Base-by-base conservation (phyloP, 352 stramenopile species). In the Halophytophthora batemanensis region DNA sequence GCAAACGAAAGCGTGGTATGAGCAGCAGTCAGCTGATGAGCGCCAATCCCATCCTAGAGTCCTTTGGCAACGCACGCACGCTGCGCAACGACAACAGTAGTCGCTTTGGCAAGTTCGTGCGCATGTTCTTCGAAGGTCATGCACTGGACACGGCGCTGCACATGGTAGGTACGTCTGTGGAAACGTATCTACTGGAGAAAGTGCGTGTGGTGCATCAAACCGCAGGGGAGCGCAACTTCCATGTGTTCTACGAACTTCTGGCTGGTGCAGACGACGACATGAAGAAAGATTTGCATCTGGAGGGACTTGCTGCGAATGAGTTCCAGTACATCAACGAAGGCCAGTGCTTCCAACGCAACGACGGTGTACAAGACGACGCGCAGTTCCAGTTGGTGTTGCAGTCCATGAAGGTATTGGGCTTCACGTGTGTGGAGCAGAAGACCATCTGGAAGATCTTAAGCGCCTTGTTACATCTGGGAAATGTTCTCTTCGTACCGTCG, bases 181-280 rank as follows among this genome's bases (percentile, higher is more conserved):
- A 94, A 48, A 97, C 85, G 13, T 98, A 98, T 50, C 61, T 98
- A 4, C 71, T 98, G 44, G 94, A 98, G 67, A 97, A 97, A 57
- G 87, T 96, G 39, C 81, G 87, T 31, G 69, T 95, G 28, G 67
- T 93, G n/a, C 81, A 81, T 34, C 83, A 93, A 59, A 74, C 71
- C 7, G 50, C 66, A 4, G 77, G 75, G 14, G 84, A 94, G 49
- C 78, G 84, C 19, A 91, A 90, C 55, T 94, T 86, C 46, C 84
- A 94, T 58, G 59, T 89, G 22, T 90, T 94, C 56, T 94, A 92
- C 44, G 74, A 91, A 31, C 61, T 94, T 13, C 53, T 92, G 18
- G 69, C 69, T 25, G 74, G 74, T 59, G 76, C 71, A 50, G 59
- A 75, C 64, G 64, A 64, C 13, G 37, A 56, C 62, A 61, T 73